A percentile compares a stretch with the other conserved stretches of the same genome.
Conservation (phyloP, 352 stramenopile species). For the Pythium dissotocum region DNA sequence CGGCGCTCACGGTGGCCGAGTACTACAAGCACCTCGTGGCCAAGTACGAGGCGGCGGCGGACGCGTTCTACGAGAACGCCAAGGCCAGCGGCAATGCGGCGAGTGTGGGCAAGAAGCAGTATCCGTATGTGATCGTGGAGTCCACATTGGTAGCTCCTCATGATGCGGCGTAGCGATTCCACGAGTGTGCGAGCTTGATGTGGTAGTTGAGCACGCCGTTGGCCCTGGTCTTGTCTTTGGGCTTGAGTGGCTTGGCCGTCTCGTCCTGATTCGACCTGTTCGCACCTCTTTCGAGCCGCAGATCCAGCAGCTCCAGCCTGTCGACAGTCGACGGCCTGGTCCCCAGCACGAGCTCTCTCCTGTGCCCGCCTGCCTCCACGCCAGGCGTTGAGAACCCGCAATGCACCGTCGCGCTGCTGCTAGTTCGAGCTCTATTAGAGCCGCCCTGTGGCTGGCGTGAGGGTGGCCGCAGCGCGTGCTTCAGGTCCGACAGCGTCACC, state of each 20-base stretch:
- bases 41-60: neutral
- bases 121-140: no score
- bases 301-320: constrained; percentile 29
- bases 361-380: neutral
- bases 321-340: constrained; percentile 4
- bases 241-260: constrained; percentile 6
- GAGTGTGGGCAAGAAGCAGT: no score
- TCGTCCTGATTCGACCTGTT: constrained; percentile 24
- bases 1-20: no score
- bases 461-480: constrained; percentile 34
- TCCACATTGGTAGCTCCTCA: neutral
- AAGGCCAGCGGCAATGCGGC: no score
- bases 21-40: neutral
- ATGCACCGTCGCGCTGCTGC: constrained; percentile 33
- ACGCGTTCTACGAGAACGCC: no score
- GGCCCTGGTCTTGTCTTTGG: constrained; percentile 18
- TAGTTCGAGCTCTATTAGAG: constrained; percentile 5
- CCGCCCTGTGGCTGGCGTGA: constrained; percentile 8
- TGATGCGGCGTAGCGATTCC: constrained; percentile 35
- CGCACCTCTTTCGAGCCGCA: constrained; percentile 3
- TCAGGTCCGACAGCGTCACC: constrained; percentile 53
- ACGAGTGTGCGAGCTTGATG: constrained; percentile 65
- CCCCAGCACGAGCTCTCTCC: constrained; percentile 21
- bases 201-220: constrained; percentile 54
- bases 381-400: constrained; percentile 31